Evolutionary conservation across 2,329 filamentous ascomycete species (phyloP), one percentile per base, ranked within the genome.

Genomic region (Fusarium sp.): DNA sequence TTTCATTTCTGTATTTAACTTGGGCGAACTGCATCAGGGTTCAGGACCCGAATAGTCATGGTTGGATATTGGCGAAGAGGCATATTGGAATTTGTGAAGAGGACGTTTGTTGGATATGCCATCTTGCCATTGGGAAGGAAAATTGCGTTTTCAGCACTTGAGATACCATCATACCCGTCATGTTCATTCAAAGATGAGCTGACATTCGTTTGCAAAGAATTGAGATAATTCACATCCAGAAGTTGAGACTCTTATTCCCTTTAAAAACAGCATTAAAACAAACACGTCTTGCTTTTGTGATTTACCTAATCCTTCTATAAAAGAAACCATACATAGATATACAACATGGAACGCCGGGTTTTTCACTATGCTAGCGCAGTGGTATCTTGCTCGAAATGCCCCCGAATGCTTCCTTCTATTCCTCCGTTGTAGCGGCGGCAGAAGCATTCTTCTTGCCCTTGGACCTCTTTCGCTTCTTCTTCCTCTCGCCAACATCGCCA

Each of bases 381-480:
- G 65, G 60, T 69, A 70, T 73, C 61, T 69, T 48, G 38, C 58
- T 52, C 51, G 59, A 65, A 57, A 43, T 40, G 23, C 26, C 57
- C 46, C 39, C 45, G 49, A 42, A 39, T 39, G 46, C 28, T 48
- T 42, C 24, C 56, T 34, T 56, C 49, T 57, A 74, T 45, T 57
- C 65, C 46, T 72, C 68, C 36, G 56, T 53, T 48, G 62, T 68
- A 8, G 59, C 69, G 11, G 62, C 77, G 10, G 64, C 74, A 67
- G 75, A 78, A 69, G 38, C 51, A 36, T 53, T 59, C 61, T 81
- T 81, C 62, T 79, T 81, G 51, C 76, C 77, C 74, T 81, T 83
- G 51, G 83, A 83, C 71, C 84, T 82, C 81, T 84, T 86, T 74
- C 83, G 77, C 79, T 83, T 86, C 75, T 82, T 85, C 75, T 83